Evolutionary conservation across 169 alveolate genomes (phyloP), one percentile per base, ranked within the genome.

Genomic region (Cryptosporidium baileyi): DNA sequence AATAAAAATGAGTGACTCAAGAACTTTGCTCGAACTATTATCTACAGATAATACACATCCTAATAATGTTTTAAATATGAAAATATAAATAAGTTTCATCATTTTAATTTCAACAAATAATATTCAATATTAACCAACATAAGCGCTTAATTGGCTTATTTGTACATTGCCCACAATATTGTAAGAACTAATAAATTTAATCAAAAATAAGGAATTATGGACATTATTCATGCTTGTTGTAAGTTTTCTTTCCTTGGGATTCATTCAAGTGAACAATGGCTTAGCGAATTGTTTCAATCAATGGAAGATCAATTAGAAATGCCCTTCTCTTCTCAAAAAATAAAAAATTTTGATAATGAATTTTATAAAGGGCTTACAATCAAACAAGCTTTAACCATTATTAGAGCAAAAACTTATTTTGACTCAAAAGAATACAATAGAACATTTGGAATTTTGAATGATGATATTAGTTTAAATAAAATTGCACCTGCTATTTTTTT

Each of bases 221-320:
- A 74, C 17, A 51, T 74, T 59, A 40, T 74, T 2, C 32, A 26
- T 19, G 57, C 57, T 22, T 74, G 85, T 45, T 57, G 32, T 17
- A 38, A 41, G 65, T 74, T 52, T 57, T 54, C 65, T 19, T 74
- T 74, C 19, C 57, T 74, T 51, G 85, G 85, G 43, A 32, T 74
- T 36, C 47, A 60, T 57, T 74, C 54, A 15, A 74, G 36, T 57
- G 65, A 51, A 44, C 52, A 43, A 11, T 74, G 85, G 85, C 67
- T 74, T 22, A 22, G 74, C 13, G 85, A 74, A 45, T 47, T 74
- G 74, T n/a, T 34, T 22, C 51, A 47, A 9, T 51, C 51, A 30
- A 22, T 30, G 17, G 67, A 54, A 9, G 60, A 51, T 54, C n/a
- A n/a, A n/a, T n/a, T n/a, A n/a, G n/a, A n/a, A n/a, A n/a, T n/a